These are phyloP conservation scores for Stachybotrys chartarum DNA, from an alignment of 2,329 filamentous ascomycete species.

Conservation along the genomic window DNA sequence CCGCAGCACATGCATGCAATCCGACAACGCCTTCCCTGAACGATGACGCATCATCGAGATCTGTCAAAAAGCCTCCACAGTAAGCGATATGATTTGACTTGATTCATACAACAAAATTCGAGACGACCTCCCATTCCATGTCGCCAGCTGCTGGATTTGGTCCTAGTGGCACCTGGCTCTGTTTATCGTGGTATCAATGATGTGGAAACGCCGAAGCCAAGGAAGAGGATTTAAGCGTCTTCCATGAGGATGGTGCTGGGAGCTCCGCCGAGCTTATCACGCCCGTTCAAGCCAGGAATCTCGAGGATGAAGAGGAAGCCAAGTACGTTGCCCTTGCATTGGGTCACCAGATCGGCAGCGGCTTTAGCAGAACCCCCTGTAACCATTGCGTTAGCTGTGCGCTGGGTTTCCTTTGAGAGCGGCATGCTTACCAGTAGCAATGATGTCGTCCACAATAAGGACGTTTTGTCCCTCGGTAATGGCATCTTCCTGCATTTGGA, in stretches of 20 bases:
- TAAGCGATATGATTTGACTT: not conserved
- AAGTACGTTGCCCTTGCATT: constrained; percentile 78
- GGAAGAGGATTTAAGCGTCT: constrained; percentile 24
- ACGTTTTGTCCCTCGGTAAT: constrained; percentile 84
- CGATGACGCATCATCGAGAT: not conserved
- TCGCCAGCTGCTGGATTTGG: not conserved
- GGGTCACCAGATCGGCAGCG: constrained; percentile 76
- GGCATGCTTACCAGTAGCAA: constrained; percentile 74
- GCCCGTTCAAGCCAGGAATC: constrained; percentile 85
- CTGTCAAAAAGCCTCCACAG: not conserved
- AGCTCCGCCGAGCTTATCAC: constrained; percentile 73
- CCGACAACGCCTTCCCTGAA: not conserved
- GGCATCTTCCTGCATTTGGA: constrained; percentile 88
- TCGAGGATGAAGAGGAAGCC: constrained; percentile 96
- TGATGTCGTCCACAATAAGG: constrained; percentile 93
- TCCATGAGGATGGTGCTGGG: constrained; percentile 79
- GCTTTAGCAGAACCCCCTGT: constrained; percentile 85
- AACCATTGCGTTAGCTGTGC: constrained; percentile 2
- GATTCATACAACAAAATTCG: not conserved
- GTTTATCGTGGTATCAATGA: not conserved
- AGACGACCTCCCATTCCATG: not conserved
- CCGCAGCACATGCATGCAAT: not conserved
- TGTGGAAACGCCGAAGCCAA: not conserved
- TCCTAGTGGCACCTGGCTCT: not conserved
- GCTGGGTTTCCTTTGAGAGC: not conserved